phyloP scores from a whole-genome alignment of 202 grass and related monocot species.

The Zoysia matrella region DNA sequence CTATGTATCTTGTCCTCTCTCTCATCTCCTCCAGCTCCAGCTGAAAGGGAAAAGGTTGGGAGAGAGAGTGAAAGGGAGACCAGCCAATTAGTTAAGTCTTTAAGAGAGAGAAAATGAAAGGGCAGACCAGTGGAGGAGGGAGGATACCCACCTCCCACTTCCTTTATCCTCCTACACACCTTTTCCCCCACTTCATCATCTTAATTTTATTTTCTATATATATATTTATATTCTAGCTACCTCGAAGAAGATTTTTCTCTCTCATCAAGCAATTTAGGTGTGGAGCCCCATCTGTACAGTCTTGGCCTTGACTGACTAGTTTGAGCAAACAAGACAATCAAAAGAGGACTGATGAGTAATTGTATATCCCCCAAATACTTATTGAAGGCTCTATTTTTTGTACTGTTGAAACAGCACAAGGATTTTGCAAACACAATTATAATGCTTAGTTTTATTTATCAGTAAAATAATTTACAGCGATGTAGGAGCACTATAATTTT shows the following conservation, averaged over 20 bases:
- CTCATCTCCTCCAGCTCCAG: constrained; percentile 47
- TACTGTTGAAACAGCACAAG: neutral
- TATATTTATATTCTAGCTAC: constrained; percentile 28
- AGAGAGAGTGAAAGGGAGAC: constrained; percentile 39
- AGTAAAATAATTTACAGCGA: neutral
- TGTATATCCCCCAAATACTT: constrained; percentile 16
- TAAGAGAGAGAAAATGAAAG: constrained; percentile 46
- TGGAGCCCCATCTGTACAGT: constrained; percentile 49
- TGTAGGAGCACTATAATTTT: neutral
- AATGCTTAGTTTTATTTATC: neutral
- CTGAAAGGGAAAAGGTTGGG: constrained; percentile 71
- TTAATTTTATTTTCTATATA: constrained; percentile 54
- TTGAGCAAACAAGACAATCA: constrained; percentile 53
- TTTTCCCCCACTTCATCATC: constrained; percentile 39
- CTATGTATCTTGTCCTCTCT: constrained; percentile 58
- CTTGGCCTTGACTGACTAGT: constrained; percentile 43
- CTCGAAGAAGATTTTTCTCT: constrained; percentile 53
- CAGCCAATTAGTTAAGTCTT: constrained; percentile 60
- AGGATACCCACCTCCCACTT: constrained; percentile 89
- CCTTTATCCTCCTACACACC: constrained; percentile 73
- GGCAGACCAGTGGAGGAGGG: constrained; percentile 60
- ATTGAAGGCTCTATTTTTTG: neutral
- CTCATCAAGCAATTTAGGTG: constrained; percentile 44
- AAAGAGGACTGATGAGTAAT: constrained; percentile 34
- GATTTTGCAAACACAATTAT: too few species aligned